Evolutionary conservation across 441 rosid genomes (phyloP), one percentile per base, ranked within the genome.

Genomic region (Populus hybrid): DNA sequence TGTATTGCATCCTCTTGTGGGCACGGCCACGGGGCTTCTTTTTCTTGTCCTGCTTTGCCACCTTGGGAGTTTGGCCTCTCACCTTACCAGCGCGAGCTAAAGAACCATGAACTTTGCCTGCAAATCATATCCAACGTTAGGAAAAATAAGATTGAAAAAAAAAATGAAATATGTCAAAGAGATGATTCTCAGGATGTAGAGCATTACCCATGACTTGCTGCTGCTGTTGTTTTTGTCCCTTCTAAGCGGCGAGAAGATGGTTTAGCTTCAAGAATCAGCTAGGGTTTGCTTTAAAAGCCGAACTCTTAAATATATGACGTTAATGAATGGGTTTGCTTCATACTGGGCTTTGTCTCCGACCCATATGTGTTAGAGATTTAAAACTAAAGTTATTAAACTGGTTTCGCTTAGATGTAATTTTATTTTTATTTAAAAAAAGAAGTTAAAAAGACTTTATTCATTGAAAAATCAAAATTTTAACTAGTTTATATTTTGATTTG

Each of bases 21-120:
- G 66, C 66, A 63, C 66, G 66, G 28, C 66, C 66, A 23, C 66
- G 66, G 66, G 66, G 66, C 66, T 63, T 63, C 66, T 63, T 63
- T 23, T 63, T 63, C 66, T 63, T 63, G 66, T 63, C 66, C 66
- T 63, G 66, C 28, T 63, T 63, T 23, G 66, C 66, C 28, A 63
- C 66, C 23, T 63, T 63, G 66, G 66, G 66, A 63, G 66, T 63
- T 63, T 63, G 66, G 1, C 66, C 66, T 63, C 66, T 21, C 28
- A 63, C 66, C 66, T 63, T 63, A 63, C 66, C 66, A 63, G 66
- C 66, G 0, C 66, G 66, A 23, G 66, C 66, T 23, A 63, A 24
- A 1, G 66, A 63, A 63, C 66, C 66, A 63, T 63, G 66, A 6
- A 63, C 66, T 3, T 63, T 63, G 23, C 66, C 66, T 63, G 66